These are phyloP conservation scores for Exophiala viscosa DNA, from an alignment of 2,329 filamentous ascomycete species.

Conservation along the genomic window DNA sequence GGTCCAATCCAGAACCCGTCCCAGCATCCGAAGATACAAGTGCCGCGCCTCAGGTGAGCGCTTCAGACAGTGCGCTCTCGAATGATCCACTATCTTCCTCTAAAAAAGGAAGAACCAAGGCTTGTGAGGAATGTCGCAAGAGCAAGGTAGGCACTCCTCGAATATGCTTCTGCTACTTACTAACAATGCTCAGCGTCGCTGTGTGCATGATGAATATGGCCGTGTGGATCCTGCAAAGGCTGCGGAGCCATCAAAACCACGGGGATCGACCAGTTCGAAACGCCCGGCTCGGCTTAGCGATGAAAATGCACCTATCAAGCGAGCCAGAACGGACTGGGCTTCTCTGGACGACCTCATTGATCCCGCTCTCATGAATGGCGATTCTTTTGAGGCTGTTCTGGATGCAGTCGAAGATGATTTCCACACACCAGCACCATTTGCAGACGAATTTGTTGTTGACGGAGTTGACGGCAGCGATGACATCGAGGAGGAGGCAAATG, in stretches of 20 bases:
- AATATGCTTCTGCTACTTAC: conserved; percentile 18
- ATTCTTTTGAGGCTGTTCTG: not conserved
- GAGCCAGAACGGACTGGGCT: conserved; percentile 25
- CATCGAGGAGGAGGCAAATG: not conserved
- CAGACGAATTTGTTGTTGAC: conserved; percentile 19
- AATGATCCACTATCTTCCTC: conserved; percentile 33
- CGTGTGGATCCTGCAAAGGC: conserved; percentile 62
- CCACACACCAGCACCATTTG: conserved; percentile 27
- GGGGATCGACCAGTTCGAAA: conserved; percentile 55
- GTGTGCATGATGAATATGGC: conserved; percentile 63
- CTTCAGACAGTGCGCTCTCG: not conserved
- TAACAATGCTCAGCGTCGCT: conserved; percentile 52
- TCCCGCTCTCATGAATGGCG: conserved; percentile 20
- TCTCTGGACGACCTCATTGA: conserved; percentile 25
- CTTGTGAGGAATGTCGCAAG: conserved; percentile 63
- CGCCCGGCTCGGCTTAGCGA: conserved; percentile 46
- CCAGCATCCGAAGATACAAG: not conserved
- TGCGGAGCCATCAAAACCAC: conserved; percentile 58
- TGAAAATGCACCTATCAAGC: conserved; percentile 38
- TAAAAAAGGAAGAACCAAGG: conserved; percentile 60
- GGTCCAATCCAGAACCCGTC: not conserved
- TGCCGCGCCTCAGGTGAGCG: not conserved
- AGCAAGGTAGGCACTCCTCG: conserved; percentile 54
- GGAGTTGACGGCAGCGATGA: not conserved
- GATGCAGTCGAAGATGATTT: conserved; percentile 19